Conservation (phyloP, 306 rosid genomes). For the Malus domestica region DNA sequence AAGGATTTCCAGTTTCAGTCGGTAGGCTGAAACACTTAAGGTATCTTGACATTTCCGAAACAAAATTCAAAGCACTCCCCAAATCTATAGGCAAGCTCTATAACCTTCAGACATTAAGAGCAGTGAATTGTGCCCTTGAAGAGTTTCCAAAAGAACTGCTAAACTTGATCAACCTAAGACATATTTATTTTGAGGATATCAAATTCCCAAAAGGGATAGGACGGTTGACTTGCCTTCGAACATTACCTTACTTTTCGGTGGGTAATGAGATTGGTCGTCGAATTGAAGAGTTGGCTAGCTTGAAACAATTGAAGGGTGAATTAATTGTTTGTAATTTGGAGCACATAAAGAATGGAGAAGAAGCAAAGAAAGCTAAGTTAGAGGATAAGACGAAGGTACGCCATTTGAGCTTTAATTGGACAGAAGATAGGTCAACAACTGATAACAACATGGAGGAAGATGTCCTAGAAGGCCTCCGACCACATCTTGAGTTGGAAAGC, state of each 20-base stretch:
- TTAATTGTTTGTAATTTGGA: fast-evolving
- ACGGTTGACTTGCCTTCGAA: neutral
- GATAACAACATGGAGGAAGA: neutral
- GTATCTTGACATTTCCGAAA: fast-evolving
- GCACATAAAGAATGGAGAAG: neutral
- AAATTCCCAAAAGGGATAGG: fast-evolving
- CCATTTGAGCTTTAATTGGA: neutral
- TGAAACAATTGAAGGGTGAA: neutral
- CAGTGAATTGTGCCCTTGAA: fast-evolving
- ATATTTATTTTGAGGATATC: neutral
- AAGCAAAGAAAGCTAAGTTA: neutral
- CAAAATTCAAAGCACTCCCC: neutral
- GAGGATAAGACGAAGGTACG: fast-evolving
- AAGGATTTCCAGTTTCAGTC: neutral
- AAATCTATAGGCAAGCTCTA: neutral
- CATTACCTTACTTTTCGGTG: neutral
- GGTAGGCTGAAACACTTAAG: neutral
- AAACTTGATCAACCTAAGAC: neutral
- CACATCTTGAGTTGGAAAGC: neutral
- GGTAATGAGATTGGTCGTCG: neutral
- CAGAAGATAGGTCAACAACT: fast-evolving
- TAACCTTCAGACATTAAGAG: neutral
- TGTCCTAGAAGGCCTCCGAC: neutral
- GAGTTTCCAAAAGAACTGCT: neutral
- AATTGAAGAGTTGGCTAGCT: neutral